Base-by-base conservation (phyloP, 345 rosid genomes). In the Euphorbia lathyris region DNA sequence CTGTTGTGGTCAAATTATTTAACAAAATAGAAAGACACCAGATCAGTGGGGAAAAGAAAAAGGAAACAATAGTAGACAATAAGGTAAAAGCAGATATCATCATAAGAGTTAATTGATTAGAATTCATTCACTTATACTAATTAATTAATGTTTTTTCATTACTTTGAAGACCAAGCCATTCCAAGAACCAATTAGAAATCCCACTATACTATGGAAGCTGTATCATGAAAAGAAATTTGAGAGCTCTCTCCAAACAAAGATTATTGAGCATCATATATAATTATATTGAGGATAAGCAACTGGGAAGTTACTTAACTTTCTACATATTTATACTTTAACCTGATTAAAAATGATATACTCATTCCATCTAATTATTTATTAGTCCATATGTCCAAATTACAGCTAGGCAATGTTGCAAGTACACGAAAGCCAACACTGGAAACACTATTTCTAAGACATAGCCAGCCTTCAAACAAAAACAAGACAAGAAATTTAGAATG, bases 21-120 rank as follows among this genome's bases (percentile, higher is more conserved):
- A n/a, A n/a, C n/a, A n/a, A n/a, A n/a, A n/a, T n/a, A n/a, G 96
- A 16, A 3, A n/a, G 40, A 38, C 11, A 22, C 22, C 51, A 38
- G 9, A 63, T 34, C 7, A 26, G 29, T 3, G 29, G 34, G n/a
- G n/a, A n/a, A n/a, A n/a, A 10, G 12, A 9, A 55, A 55, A 26
- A 63, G 20, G 38, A 8, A 36, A n/a, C 23, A 36, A 40, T 9
- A 26, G 19, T n/a, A 17, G 25, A 60, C 7, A 61, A 9, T 20
- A 61, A 7, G 5, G 27, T 10, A 45, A 64, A 42, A 30, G 20
- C 36, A 32, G 2, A n/a, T n/a, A n/a, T n/a, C n/a, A 32, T 32
- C 5, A 32, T 32, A 32, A 32, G 16, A 8, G 23, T 50, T 53
- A 23, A 53, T 53, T 22, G 23, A 8, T 3, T 50, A 20, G 20